Base-by-base conservation (phyloP, 495 filamentous ascomycete species). In the Letharia lupina region DNA sequence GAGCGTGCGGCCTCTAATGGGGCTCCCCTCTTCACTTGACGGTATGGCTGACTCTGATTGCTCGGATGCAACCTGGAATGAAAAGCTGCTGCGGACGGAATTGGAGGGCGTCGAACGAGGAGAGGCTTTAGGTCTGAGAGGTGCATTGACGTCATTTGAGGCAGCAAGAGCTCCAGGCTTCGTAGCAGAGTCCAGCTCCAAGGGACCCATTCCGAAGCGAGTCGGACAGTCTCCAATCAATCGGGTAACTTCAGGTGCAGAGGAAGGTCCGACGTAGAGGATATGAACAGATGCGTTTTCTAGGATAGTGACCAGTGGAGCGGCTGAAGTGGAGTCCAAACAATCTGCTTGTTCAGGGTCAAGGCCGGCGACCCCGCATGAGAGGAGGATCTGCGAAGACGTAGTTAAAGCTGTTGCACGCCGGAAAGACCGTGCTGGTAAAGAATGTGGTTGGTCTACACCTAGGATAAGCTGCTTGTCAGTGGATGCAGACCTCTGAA, bases 351-450 rank as follows among this genome's bases (percentile, higher is more conserved):
- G 67, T 37, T 68, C 63, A 35, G 69, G 71, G 28, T 72, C 64
- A 20, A 73, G 61, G 23, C 69, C 75, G 20, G 74, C 75, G 45
- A 79, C 74, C 41, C 72, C 75, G 57, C 75, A 64, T 39, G 76
- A 78, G 44, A 79, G 71, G 42, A 77, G 70, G 31, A 79, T 77
- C 57, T 78, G 75, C 41, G 76, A 79, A 74, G 77, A 76, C 77
- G 75, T 78, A 2, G 59, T 76, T 67, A 50, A 31, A 23, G 61
- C 67, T 63, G 56, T 48, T 54, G 52, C 28, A 35, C 56, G 59
- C 23, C 42, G 33, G 16, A 6, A 20, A n/a, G 33, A 28, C 33
- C 58, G 42, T 65, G 41, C 35, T 39, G 23, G 0, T 41, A 65
- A 65, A 48, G 52, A 47, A 47, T 65, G 41, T 65, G 63, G 18